Conservation (phyloP, 805 yeast species). For the Isabelozyma heimii region DNA sequence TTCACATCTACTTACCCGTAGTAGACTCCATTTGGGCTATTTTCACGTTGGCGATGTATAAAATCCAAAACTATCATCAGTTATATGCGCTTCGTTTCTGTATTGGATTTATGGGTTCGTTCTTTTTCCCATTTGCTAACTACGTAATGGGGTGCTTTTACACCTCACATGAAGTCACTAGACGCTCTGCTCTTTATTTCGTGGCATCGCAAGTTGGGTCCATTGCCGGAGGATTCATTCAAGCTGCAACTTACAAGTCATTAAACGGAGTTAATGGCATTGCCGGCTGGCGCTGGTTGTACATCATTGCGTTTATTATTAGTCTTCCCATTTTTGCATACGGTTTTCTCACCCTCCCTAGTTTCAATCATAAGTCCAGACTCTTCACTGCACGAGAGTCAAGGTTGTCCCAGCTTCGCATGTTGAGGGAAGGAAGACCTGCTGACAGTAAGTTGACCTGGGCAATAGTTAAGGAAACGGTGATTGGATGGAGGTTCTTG, state of each 20-base stretch:
- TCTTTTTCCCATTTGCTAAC: conserved; percentile 40
- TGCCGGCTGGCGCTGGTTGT: conserved; percentile 7
- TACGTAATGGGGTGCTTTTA: conserved; percentile 43
- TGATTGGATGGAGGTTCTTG: conserved; percentile 21
- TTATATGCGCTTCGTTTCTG: conserved; percentile 42
- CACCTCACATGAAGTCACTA: conserved; percentile 39
- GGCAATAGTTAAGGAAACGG: conserved; percentile 5
- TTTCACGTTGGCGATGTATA: conserved; percentile 9
- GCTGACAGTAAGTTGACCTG: conserved; percentile 13
- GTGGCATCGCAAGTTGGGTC: conserved; percentile 23
- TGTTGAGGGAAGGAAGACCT: conserved; percentile 9
- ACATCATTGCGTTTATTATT: conserved; percentile 1
- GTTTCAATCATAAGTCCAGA: conserved; percentile 1
- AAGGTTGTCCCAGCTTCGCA: conserved; percentile 7
- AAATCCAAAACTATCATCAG: conserved; percentile 15
- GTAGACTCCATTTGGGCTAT: conserved; percentile 14
- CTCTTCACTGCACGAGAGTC: conserved; percentile 3
- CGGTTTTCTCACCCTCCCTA: conserved; percentile 7
- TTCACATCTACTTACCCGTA: conserved; percentile 20
- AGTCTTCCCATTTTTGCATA: conserved; percentile 6
- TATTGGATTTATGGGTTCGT: conserved; percentile 43
- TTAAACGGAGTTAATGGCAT: conserved; percentile 2
- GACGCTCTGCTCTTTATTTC: conserved; percentile 25
- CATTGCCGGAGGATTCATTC: conserved; percentile 32
- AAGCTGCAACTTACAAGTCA: conserved; percentile 36